phyloP scores from a whole-genome alignment of 2,329 filamentous ascomycete genomes.

The Fusarium sp. region DNA sequence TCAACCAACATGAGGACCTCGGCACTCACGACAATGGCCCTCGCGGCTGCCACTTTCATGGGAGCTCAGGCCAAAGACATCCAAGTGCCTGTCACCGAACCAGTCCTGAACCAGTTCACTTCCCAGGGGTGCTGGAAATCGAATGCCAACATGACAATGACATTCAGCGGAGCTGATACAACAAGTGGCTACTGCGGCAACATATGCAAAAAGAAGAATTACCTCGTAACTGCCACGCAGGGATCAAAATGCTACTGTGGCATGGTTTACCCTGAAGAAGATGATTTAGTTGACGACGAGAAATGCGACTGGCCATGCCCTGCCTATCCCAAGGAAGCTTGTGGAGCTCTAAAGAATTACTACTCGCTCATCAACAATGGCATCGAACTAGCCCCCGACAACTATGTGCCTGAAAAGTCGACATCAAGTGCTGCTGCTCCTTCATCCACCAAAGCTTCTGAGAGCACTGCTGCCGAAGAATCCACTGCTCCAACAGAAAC shows the following conservation, averaged over 20 bases:
- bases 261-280: constrained; percentile 71
- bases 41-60: constrained; percentile 48
- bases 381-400: constrained; percentile 55
- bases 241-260: constrained; percentile 81
- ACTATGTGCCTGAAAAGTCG: constrained; percentile 14
- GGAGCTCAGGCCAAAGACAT: constrained; percentile 38
- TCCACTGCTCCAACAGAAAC: constrained; percentile 9
- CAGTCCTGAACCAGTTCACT: constrained; percentile 53
- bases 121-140: constrained; percentile 66
- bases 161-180: too few species aligned
- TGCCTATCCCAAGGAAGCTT: constrained; percentile 72
- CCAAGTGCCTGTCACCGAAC: too few species aligned
- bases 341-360: constrained; percentile 58
- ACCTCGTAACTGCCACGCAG: too few species aligned
- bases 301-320: constrained; percentile 76
- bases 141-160: constrained; percentile 54
- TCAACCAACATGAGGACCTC: constrained; percentile 51
- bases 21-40: constrained; percentile 46
- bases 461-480: constrained; percentile 31
- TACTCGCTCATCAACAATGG: constrained; percentile 67
- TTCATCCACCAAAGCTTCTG: constrained; percentile 44
- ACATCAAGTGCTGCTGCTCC: constrained; percentile 41
- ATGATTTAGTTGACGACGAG: constrained; percentile 65
- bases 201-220: too few species aligned
- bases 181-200: too few species aligned